Conservation (phyloP, 2,329 filamentous ascomycete genomes). For the Xylaria sp. region DNA sequence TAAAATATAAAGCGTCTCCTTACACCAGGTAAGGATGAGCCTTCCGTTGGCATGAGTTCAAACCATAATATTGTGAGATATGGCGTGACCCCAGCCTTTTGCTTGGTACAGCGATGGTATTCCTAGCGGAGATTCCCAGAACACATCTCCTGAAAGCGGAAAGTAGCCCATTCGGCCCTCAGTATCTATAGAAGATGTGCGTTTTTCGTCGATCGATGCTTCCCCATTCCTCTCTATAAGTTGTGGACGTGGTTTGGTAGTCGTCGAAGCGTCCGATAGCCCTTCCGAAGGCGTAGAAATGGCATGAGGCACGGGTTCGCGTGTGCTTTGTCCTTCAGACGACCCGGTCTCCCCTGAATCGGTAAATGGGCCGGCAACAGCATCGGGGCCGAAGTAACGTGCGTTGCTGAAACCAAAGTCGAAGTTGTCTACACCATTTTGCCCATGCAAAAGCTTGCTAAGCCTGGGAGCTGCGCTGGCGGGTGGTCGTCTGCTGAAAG, state of each 20-base stretch:
- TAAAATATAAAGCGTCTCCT: neutral
- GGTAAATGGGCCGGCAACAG: constrained; percentile 33
- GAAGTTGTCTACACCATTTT: constrained; percentile 4
- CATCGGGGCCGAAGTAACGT: constrained; percentile 33
- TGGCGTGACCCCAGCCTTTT: neutral
- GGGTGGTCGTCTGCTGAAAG: constrained; percentile 12
- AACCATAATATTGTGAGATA: neutral
- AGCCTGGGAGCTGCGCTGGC: constrained; percentile 13
- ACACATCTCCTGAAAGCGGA: neutral
- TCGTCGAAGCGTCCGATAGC: neutral
- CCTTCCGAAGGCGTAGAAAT: neutral
- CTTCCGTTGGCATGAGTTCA: neutral
- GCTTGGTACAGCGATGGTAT: neutral
- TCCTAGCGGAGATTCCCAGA: neutral
- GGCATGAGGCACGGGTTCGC: neutral
- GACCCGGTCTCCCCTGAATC: constrained; percentile 22
- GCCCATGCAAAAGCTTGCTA: constrained; percentile 22
- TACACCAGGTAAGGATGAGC: neutral
- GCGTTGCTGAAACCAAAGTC: constrained; percentile 24
- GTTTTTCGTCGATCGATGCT: neutral
- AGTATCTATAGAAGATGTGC: neutral
- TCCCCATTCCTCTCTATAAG: neutral
- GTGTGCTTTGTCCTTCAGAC: neutral
- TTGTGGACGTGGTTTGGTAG: neutral
- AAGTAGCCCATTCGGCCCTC: neutral